phyloP scores from a whole-genome alignment of 345 rosid genomes.

The Orychophragmus violaceus region DNA sequence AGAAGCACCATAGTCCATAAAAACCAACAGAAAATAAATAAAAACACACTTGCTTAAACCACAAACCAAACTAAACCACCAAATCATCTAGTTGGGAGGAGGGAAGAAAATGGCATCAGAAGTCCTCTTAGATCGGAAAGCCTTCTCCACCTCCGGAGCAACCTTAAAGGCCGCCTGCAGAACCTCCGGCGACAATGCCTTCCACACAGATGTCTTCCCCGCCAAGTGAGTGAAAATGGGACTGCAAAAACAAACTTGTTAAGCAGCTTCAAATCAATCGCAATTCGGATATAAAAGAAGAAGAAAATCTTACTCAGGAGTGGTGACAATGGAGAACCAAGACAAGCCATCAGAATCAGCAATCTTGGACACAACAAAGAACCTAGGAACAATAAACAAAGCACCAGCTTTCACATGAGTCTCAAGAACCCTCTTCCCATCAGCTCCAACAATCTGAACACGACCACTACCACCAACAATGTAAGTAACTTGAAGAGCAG shows the following conservation, averaged over 20 bases:
- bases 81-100: constrained; percentile 40
- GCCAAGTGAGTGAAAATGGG: constrained; percentile 91
- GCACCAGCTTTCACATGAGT: constrained; percentile 61
- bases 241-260: constrained; percentile 29
- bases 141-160: constrained; percentile 48
- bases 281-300: not conserved
- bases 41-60: not conserved
- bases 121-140: constrained; percentile 69
- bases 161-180: constrained; percentile 69
- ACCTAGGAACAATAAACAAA: constrained; percentile 82
- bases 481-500: constrained; percentile 79
- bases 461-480: constrained; percentile 73
- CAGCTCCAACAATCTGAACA: constrained; percentile 69
- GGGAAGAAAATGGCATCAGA: constrained; percentile 81
- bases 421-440: constrained; percentile 69
- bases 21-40: not conserved
- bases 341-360: constrained; percentile 68
- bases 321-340: constrained; percentile 92
- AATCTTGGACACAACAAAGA: constrained; percentile 78
- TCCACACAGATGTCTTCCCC: constrained; percentile 75
- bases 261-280: not conserved
- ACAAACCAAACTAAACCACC: constrained; percentile 2
- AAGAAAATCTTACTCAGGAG: constrained; percentile 62
- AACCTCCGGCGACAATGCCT: constrained; percentile 79
- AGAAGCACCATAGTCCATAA: not conserved